phyloP scores from a whole-genome alignment of 1,139 yeast genomes.

The Insectozyma bohioensis region DNA sequence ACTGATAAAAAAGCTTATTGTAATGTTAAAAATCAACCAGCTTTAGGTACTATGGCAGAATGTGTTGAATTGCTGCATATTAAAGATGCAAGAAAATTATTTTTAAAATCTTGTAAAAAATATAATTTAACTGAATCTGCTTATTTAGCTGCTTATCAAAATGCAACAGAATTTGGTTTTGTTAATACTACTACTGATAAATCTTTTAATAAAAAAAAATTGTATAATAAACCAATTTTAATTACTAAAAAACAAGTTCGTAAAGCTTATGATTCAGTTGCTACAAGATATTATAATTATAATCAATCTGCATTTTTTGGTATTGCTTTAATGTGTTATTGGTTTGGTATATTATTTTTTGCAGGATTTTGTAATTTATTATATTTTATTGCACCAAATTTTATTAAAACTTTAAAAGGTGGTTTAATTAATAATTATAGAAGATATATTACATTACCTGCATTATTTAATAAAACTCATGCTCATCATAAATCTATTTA shows the following conservation, averaged over 20 bases:
- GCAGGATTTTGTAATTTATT: slow-evolving; percentile 42
- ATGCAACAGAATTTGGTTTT: slow-evolving; percentile 35
- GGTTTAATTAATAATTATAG: slow-evolving; percentile 37
- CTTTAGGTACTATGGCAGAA: slow-evolving; percentile 39
- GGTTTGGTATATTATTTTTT: slow-evolving; percentile 40
- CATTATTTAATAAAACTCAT: slow-evolving; percentile 43
- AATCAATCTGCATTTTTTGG: slow-evolving; percentile 50
- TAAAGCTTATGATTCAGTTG: slow-evolving; percentile 38
- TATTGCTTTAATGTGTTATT: slow-evolving; percentile 48
- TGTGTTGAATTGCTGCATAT: slow-evolving; percentile 30
- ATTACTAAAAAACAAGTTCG: slow-evolving; percentile 21
- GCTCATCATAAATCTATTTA: slow-evolving; percentile 33
- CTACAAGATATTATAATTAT: slow-evolving; percentile 40
- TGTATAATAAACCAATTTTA: slow-evolving; percentile 32
- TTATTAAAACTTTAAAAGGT: slow-evolving; percentile 33
- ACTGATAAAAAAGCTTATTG: slow-evolving; percentile 32
- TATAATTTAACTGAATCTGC: slow-evolving; percentile 28
- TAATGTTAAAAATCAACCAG: slow-evolving; percentile 33
- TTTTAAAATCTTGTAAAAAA: slow-evolving; percentile 25
- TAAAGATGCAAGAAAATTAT: slow-evolving; percentile 24
- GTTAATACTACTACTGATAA: slow-evolving; percentile 26
- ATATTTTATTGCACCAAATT: slow-evolving; percentile 34
- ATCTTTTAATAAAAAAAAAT: slow-evolving; percentile 23
- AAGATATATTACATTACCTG: slow-evolving; percentile 47
- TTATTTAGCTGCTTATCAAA: slow-evolving; percentile 32